A percentile compares a stretch with the other conserved stretches of the same genome.
Conservation (phyloP, 2,329 filamentous ascomycete genomes). For the Trematosphaeria pertusa region DNA sequence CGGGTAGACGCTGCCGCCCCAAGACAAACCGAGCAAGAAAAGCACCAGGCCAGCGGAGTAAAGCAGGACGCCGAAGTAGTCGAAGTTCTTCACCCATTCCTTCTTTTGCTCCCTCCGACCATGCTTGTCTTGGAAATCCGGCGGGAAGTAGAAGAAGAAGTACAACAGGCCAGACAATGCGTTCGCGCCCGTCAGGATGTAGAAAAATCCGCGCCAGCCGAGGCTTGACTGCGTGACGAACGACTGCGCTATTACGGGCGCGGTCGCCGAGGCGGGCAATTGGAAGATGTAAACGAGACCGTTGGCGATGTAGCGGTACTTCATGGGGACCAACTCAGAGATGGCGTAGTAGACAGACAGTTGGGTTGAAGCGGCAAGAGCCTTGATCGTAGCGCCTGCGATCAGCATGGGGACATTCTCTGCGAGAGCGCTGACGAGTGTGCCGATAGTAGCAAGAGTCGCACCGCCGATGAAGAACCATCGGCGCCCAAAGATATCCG, state of each 20-base stretch:
- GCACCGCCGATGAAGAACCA: constrained; percentile 39
- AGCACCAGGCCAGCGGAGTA: constrained; percentile 22
- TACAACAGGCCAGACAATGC: constrained; percentile 13
- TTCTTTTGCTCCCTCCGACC: constrained; percentile 14
- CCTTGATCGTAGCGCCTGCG: constrained; percentile 5
- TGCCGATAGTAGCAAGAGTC: constrained; percentile 20
- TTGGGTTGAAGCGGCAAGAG: constrained; percentile 10
- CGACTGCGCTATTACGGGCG: constrained; percentile 13
- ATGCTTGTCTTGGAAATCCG: constrained; percentile 24
- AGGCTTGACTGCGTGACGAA: constrained; percentile 17
- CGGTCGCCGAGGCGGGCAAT: constrained; percentile 18
- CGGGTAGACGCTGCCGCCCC: constrained; percentile 41
- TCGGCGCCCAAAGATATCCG: constrained; percentile 41
- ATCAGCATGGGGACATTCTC: constrained; percentile 9
- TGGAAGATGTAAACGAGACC: constrained; percentile 17
- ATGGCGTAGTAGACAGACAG: constrained; percentile 16
- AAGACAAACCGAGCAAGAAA: constrained; percentile 25
- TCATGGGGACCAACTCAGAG: constrained; percentile 22
- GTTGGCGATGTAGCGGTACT: constrained; percentile 18
- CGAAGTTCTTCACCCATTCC: constrained; percentile 26
- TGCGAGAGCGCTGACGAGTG: constrained; percentile 7
- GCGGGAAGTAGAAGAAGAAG: constrained; percentile 24
- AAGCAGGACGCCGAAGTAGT: constrained; percentile 19
- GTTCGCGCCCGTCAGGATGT: constrained; percentile 21
- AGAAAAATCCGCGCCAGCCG: constrained; percentile 25